A percentile compares a stretch with the other conserved stretches of the same genome.
Conservation (phyloP, 306 rosid species). For the Pueraria montana region DNA sequence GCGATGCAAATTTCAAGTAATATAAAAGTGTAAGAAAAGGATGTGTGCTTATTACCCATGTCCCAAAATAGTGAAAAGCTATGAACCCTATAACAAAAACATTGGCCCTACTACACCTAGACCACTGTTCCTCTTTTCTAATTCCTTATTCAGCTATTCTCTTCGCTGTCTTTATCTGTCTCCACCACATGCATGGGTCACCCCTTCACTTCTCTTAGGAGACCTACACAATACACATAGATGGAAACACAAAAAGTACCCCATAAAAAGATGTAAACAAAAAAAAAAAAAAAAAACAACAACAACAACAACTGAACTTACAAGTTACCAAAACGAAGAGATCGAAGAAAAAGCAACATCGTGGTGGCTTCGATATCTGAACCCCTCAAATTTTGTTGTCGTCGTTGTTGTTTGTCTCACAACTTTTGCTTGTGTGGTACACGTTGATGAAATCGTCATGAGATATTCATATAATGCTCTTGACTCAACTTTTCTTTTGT, state of each 20-base stretch:
- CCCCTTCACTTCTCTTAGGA: background rate
- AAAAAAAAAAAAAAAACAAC: too few species aligned
- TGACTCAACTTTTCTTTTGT: constrained; percentile 21
- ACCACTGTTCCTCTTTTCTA: constrained; percentile 8
- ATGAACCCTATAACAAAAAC: background rate
- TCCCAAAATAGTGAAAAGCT: constrained; percentile 34
- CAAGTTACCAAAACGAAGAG: constrained; percentile 20
- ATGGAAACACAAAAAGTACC: background rate
- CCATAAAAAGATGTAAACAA: constrained; percentile 25
- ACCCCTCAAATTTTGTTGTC: constrained; percentile 22
- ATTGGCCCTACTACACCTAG: constrained; percentile 28
- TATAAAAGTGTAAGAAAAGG: background rate
- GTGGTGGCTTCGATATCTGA: constrained; percentile 36
- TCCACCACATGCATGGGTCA: constrained; percentile 16
- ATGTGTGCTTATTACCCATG: constrained; percentile 5
- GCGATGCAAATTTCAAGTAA: background rate
- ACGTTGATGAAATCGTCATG: background rate
- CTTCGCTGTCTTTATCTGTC: constrained; percentile 14
- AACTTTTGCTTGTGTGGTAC: constrained; percentile 4
- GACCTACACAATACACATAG: background rate
- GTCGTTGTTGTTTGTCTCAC: constrained; percentile 8
- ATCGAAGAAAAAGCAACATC: constrained; percentile 3
- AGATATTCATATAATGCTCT: background rate
- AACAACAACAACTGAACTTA: constrained; percentile 25
- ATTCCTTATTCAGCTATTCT: constrained; percentile 2